Base-by-base conservation (phyloP, 306 rosid species). In the Vicia faba region DNA sequence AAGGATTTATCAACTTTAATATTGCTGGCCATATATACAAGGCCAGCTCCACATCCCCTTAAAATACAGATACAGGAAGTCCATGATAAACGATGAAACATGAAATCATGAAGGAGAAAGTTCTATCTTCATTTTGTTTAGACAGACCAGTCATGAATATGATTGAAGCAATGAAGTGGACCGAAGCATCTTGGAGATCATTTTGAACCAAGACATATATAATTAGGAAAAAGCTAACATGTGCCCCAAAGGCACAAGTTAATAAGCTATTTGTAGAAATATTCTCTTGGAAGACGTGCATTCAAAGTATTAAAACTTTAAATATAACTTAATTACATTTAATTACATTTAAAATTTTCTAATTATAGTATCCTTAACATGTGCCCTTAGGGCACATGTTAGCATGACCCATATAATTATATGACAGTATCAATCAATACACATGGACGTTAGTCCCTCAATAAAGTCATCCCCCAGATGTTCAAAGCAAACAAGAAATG, bases 161-260 rank as follows among this genome's bases (percentile, higher is more conserved):
- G 66, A 19, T 44, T 45, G 64, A 35, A 15, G 45, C 8, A 15
- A 59, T 12, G 38, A 40, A 58, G 43, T 57, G 10, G 54, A 33
- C 67, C 66, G 33, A 20, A 35, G 66, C 25, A 19, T 25, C 56
- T 48, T 58, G 55, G 61, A 66, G 68, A 74, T 56, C 62, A 38
- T 38, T 64, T 49, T 49, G 25, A 75, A 75, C 49, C 45, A 25
- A 53, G 54, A 43, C 55, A 46, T 5, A 4, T 40, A 18, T 14
- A 49, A 7, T 18, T 19, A 33, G 28, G 31, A 5, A 16, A n/a
- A n/a, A n/a, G n/a, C n/a, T n/a, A n/a, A n/a, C n/a, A n/a, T n/a
- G n/a, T n/a, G n/a, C n/a, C n/a, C n/a, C n/a, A n/a, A n/a, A n/a
- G n/a, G n/a, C n/a, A n/a, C n/a, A n/a, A n/a, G n/a, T n/a, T n/a